phyloP scores from a whole-genome alignment of 1,284 basidiomycete species.

The Leccinum fallax region DNA sequence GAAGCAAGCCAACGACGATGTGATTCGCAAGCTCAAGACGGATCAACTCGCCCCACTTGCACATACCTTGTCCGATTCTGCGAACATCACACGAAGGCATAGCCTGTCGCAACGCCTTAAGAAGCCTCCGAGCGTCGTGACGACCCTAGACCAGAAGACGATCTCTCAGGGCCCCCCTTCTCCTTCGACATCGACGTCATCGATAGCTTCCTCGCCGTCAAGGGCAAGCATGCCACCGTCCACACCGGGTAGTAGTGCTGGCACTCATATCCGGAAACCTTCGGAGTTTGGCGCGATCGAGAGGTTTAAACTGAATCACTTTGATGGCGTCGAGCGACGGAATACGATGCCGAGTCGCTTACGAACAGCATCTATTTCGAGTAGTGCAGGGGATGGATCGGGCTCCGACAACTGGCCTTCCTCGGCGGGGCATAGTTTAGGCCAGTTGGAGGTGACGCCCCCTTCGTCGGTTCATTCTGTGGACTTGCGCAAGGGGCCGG shows the following conservation, averaged over 20 bases:
- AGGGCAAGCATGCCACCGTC: constrained; percentile 70
- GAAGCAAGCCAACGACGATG: constrained; percentile 98
- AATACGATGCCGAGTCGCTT: constrained; percentile 88
- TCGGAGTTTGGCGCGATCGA: constrained; percentile 86
- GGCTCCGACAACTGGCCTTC: constrained; percentile 73
- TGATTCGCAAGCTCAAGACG: constrained; percentile 92
- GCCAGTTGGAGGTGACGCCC: constrained; percentile 62
- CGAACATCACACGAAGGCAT: constrained; percentile 57
- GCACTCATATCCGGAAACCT: constrained; percentile 74
- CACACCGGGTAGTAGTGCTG: constrained; percentile 60
- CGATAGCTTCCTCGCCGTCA: constrained; percentile 89
- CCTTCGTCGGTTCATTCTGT: constrained; percentile 79
- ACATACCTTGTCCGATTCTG: constrained; percentile 71
- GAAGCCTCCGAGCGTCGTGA: constrained; percentile 77
- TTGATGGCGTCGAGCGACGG: constrained; percentile 74
- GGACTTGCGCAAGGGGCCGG: constrained; percentile 69
- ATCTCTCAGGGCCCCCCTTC: constrained; percentile 75
- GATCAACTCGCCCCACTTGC: constrained; percentile 75
- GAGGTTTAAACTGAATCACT: constrained; percentile 79
- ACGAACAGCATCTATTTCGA: constrained; percentile 84
- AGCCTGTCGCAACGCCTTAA: constrained; percentile 76
- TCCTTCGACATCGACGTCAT: constrained; percentile 91
- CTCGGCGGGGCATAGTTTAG: constrained; percentile 53
- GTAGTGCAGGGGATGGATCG: constrained; percentile 71
- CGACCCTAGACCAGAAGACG: constrained; percentile 60